Conservation (phyloP, 2,329 filamentous ascomycete genomes). For the Pseudogymnoascus sp. region DNA sequence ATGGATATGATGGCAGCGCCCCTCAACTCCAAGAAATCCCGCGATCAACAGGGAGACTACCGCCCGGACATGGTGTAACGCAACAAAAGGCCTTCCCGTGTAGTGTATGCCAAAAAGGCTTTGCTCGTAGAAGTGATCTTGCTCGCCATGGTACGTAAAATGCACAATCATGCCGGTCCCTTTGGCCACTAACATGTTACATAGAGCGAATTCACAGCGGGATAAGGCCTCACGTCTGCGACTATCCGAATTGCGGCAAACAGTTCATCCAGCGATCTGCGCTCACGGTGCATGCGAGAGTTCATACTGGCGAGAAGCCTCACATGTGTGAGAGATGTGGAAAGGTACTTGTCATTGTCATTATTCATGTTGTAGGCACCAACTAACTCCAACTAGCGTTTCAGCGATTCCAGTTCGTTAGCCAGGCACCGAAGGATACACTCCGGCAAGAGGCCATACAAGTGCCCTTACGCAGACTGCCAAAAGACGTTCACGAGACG, state of each 20-base stretch:
- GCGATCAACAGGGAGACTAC: constrained; percentile 14
- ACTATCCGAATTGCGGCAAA: constrained; percentile 81
- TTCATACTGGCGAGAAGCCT: constrained; percentile 96
- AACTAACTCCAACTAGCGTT: constrained; percentile 54
- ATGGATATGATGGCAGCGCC: constrained; percentile 26
- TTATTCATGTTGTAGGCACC: constrained; percentile 7
- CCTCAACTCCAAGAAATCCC: constrained; percentile 23
- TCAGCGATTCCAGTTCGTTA: constrained; percentile 91
- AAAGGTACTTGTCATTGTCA: constrained; percentile 54
- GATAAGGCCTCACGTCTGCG: constrained; percentile 83
- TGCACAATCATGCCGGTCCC: neutral
- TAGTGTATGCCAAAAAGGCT: constrained; percentile 81
- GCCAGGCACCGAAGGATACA: constrained; percentile 92
- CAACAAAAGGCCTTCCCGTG: constrained; percentile 72
- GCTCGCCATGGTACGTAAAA: constrained; percentile 75
- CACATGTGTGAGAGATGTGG: constrained; percentile 96
- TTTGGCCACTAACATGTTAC: neutral
- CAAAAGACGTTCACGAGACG: constrained; percentile 97
- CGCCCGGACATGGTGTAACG: constrained; percentile 18
- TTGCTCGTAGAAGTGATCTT: constrained; percentile 87
- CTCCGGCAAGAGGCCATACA: constrained; percentile 91
- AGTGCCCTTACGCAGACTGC: constrained; percentile 94
- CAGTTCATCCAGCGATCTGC: constrained; percentile 96
- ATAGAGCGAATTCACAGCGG: constrained; percentile 93
- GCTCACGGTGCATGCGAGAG: constrained; percentile 86